Evolutionary conservation across 73 alveolate genomes (phyloP).

Genomic region (Tetrahymena elliotti): DNA sequence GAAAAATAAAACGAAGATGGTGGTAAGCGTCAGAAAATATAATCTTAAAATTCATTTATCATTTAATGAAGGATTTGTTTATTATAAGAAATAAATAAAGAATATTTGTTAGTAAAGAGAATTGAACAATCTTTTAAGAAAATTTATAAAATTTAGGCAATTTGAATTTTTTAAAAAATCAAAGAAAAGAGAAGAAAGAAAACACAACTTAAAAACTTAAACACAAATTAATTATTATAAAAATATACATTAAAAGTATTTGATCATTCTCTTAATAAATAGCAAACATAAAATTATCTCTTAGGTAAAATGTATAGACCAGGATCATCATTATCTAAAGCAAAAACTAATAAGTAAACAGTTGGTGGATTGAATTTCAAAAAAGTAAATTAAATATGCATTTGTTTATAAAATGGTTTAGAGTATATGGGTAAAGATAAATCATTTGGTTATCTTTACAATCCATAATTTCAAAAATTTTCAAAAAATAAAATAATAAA

Average conservation of each 20-base stretch:
- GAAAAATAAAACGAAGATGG: neutral
- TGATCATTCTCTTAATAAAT: neutral
- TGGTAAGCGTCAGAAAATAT: neutral
- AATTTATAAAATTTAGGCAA: neutral
- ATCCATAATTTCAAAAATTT: neutral
- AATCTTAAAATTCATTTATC: neutral
- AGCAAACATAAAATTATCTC: neutral
- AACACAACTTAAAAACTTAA: neutral
- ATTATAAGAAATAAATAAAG: too few relatives aligned
- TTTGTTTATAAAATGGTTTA: too few relatives aligned
- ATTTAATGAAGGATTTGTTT: neutral
- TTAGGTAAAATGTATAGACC: conserved; percentile 23
- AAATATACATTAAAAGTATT: neutral
- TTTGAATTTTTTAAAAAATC: neutral
- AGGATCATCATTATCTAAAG: conserved; percentile 40
- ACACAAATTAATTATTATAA: neutral
- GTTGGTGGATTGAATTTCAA: neutral
- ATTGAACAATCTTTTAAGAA: neutral
- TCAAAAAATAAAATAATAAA: neutral
- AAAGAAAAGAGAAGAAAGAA: neutral
- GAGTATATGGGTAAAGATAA: neutral
- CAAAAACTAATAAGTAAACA: conserved; percentile 7
- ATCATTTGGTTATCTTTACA: neutral
- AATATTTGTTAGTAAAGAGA: neutral
- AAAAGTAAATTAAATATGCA: neutral